These are phyloP conservation scores for Toxicodendron radicans DNA, from an alignment of 345 rosid genomes.

Conservation along the genomic window DNA sequence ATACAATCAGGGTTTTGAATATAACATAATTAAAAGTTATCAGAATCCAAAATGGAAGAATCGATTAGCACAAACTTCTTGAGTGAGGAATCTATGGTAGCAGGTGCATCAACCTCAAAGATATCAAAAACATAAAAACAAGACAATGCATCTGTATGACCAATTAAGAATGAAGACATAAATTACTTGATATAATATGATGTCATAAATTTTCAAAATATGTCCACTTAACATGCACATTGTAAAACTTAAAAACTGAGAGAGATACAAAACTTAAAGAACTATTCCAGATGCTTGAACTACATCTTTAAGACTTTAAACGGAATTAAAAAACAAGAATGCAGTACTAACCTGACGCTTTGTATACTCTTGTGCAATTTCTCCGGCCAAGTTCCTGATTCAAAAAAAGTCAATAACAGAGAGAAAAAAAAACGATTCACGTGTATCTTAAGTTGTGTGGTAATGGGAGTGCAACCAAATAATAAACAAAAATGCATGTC, in stretches of 20 bases:
- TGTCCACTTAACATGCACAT: not conserved
- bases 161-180: not conserved
- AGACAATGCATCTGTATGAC: not conserved
- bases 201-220: not conserved
- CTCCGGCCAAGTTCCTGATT: conserved; percentile 85
- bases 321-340: not conserved
- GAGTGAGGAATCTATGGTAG: not conserved
- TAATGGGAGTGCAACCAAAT: not conserved
- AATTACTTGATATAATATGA: not conserved
- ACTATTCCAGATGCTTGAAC: not conserved
- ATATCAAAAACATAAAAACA: not conserved
- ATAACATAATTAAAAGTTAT: conserved; percentile 6
- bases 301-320: not conserved
- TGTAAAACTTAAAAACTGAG: not conserved
- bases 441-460: not conserved
- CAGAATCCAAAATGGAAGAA: not conserved
- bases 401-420: conserved; percentile 11
- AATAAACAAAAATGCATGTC: not conserved
- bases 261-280: not conserved
- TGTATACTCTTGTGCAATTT: conserved; percentile 73
- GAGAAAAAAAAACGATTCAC: not conserved
- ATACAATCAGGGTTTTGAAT: conserved; percentile 16
- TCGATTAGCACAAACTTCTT: not conserved
- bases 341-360: conserved; percentile 63
- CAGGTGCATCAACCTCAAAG: not conserved